Conservation (phyloP, 2,329 filamentous ascomycete species). For the Domatiomyces catenatus region DNA sequence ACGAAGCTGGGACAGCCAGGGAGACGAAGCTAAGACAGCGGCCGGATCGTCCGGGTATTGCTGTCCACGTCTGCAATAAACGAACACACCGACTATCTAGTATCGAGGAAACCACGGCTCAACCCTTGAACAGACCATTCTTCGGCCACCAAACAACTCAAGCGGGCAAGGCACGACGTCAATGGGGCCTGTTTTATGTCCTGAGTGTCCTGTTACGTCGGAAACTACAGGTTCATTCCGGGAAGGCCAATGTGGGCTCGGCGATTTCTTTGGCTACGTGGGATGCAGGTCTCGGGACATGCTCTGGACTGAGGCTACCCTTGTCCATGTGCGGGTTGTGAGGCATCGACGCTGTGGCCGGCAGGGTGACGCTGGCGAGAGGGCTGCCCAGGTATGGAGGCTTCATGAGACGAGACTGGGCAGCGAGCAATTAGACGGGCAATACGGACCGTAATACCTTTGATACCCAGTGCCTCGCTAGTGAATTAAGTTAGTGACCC, state of each 20-base stretch:
- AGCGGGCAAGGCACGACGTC: too few relatives aligned
- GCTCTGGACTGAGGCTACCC: constrained; percentile 17
- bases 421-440: constrained; percentile 20
- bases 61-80: constrained; percentile 4
- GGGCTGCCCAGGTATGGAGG: constrained; percentile 36
- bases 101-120: constrained; percentile 22
- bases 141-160: too few relatives aligned
- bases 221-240: constrained; percentile 42
- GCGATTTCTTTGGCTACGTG: neutral
- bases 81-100: constrained; percentile 6
- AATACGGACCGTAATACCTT: too few relatives aligned
- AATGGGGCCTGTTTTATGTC: too few relatives aligned
- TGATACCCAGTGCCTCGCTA: constrained; percentile 5
- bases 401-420: constrained; percentile 29
- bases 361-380: constrained; percentile 39
- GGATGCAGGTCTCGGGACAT: constrained; percentile 16
- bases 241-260: constrained; percentile 9
- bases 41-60: constrained; percentile 41
- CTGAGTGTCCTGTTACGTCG: too few relatives aligned
- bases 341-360: constrained; percentile 15
- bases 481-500: too few relatives aligned
- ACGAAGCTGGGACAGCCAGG: constrained; percentile 39
- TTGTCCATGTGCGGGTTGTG: constrained; percentile 1
- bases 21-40: constrained; percentile 47
- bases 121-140: constrained; percentile 21